Percentiles rank a stretch among this genome's conserved stretches.
These are phyloP conservation scores for Trypanosoma boissoni DNA, from an alignment of 208 protist genomes.

Conservation along the genomic window DNA sequence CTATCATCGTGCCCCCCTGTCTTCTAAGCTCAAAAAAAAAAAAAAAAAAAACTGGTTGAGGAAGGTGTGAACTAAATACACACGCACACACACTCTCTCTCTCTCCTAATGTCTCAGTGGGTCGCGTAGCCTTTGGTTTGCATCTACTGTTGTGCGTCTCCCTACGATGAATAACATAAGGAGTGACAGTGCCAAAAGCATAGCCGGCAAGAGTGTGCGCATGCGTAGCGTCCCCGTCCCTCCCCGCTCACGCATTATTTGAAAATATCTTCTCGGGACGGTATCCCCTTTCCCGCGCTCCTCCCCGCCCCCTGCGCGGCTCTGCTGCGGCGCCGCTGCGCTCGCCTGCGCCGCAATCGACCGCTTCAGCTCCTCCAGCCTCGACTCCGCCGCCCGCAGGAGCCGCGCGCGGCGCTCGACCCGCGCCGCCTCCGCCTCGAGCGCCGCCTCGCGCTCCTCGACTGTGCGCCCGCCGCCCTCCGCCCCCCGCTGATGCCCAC, in stretches of 20 bases:
- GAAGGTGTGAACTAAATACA: background rate
- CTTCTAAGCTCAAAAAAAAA: slow-evolving; percentile 4
- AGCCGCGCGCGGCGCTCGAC: slow-evolving; percentile 31
- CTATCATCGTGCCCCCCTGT: slow-evolving; percentile 9
- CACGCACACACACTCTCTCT: background rate
- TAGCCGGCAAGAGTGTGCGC: slow-evolving; percentile 3
- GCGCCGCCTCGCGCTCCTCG: slow-evolving; percentile 20
- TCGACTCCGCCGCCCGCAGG: slow-evolving; percentile 41
- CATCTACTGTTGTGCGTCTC: background rate
- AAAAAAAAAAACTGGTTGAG: background rate
- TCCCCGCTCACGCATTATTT: slow-evolving; percentile 17
- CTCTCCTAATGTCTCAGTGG: background rate
- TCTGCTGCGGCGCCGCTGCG: slow-evolving; percentile 36
- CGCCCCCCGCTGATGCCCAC: slow-evolving; percentile 45
- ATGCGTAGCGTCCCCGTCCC: background rate
- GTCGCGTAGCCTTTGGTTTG: too few relatives aligned
- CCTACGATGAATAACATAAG: slow-evolving; percentile 7
- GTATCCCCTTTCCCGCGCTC: background rate
- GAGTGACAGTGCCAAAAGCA: slow-evolving; percentile 1
- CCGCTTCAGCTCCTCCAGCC: slow-evolving; percentile 59
- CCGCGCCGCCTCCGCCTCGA: slow-evolving; percentile 14
- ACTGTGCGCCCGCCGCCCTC: background rate
- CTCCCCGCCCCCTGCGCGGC: slow-evolving; percentile 6
- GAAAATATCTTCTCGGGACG: slow-evolving; percentile 9
- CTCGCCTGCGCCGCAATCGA: slow-evolving; percentile 63